A percentile compares a stretch with the other conserved stretches of the same genome.
Evolutionary conservation across 305 asterid genomes (phyloP).

Genomic region (Ilex paraguariensis): DNA sequence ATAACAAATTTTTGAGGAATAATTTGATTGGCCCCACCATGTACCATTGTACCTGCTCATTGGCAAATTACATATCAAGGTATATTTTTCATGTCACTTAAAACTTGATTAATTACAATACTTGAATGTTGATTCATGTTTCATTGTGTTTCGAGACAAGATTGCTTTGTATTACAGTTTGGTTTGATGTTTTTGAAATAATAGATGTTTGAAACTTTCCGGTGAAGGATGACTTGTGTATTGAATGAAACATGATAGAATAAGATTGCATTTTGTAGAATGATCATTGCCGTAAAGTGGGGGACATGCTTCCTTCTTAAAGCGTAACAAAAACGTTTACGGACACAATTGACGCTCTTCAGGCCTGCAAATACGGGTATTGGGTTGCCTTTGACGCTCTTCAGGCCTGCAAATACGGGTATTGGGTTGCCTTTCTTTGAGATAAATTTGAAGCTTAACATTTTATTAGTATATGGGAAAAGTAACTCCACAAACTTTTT

Average conservation of each 20-base stretch:
- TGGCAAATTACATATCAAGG: neutral
- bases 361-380: neutral
- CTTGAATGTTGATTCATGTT: neutral
- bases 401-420: neutral
- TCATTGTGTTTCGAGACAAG: too few relatives aligned
- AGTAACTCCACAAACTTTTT: neutral
- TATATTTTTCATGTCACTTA: neutral
- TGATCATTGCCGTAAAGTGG: too few relatives aligned
- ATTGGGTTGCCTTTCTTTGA: neutral
- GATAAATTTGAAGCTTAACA: neutral
- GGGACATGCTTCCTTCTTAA: neutral
- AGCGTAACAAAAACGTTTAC: neutral
- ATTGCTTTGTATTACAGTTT: too few relatives aligned
- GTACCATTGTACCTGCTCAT: neutral
- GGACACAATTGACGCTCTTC: neutral
- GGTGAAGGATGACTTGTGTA: too few relatives aligned
- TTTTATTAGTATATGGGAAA: neutral
- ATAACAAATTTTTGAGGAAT: neutral
- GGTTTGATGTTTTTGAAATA: too few relatives aligned
- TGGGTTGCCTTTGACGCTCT: neutral
- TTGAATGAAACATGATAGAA: too few relatives aligned
- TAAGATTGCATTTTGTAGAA: too few relatives aligned
- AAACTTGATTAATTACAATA: neutral
- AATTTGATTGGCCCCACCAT: neutral
- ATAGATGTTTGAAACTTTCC: too few relatives aligned